phyloP scores from a whole-genome alignment of 768 basidiomycete species.

The Panaeolus papilionaceus region DNA sequence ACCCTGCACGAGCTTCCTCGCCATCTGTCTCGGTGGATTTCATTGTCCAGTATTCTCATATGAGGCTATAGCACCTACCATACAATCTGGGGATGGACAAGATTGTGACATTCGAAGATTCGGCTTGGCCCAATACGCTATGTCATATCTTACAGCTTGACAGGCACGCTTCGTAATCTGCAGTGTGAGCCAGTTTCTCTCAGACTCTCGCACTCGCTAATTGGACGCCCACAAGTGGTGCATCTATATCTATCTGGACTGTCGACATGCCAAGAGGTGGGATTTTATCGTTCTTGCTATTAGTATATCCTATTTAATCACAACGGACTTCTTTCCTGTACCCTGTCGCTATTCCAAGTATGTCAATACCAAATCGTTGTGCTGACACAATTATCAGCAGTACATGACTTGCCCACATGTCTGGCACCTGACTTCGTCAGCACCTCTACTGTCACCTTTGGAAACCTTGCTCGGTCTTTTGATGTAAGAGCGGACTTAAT shows the following conservation, averaged over 20 bases:
- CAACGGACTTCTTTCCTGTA: background rate
- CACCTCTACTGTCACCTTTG: background rate
- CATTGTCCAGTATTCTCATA: background rate
- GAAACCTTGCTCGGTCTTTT: conserved; percentile 1
- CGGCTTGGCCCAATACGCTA: background rate
- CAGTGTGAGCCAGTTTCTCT: background rate
- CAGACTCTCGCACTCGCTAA: background rate
- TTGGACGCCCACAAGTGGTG: background rate
- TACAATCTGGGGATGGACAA: background rate
- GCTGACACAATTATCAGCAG: background rate
- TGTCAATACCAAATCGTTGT: background rate
- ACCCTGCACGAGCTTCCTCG: background rate
- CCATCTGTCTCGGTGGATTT: background rate
- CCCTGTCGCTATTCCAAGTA: background rate
- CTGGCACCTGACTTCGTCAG: background rate
- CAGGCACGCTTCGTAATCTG: background rate
- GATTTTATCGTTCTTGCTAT: background rate
- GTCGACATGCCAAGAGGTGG: background rate
- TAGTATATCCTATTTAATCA: background rate
- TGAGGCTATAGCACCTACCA: background rate
- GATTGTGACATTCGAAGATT: background rate
- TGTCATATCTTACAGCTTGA: background rate
- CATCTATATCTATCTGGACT: background rate
- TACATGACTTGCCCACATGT: conserved; percentile 11
- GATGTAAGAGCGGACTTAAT: conserved; percentile 13